Base-by-base conservation (phyloP, 2,329 filamentous ascomycete genomes). In the Apiospora kogelbergensis region DNA sequence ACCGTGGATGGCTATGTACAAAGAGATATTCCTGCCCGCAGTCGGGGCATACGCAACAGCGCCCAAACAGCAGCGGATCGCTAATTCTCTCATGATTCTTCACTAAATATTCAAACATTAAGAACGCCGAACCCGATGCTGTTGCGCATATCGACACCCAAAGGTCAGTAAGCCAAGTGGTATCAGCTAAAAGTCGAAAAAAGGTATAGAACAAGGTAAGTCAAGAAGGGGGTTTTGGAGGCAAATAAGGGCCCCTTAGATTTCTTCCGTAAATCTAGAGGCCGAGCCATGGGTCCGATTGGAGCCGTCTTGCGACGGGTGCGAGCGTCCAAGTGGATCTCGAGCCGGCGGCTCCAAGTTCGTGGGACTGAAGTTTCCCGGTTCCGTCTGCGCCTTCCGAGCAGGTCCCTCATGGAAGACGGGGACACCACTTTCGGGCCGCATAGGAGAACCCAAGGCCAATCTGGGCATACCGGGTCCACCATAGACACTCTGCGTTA, bases 331-430 rank as follows among this genome's bases (percentile, higher is more conserved):
- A 69, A 83, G 70, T 73, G 80, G 73, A 76, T 84, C 80, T 66
- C 71, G 68, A 33, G 44, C 69, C 63, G 76, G 73, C 41, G 77
- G 75, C 57, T 72, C 75, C 69, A 67, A 69, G 72, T 60, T 60
- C 10, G 78, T 73, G 15, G 77, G 75, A 33, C 79, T 74, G 68
- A 87, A 87, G 0, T 86, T 85, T 30, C 82, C 84, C 65, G 85
- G 82, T 69, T 88, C 85, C 69, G 87, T 86, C 20, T 91, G 81
- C 0, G 90, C 87, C 3, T 88, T 89, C 67, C 89, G 85, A 22
- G 86, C 89, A 20, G 90, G 90, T n/a, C 90, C 88, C n/a, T 88
- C 85, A 71, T 89, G 84, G 76, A 90, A 85, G 41, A 90, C 81
- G n/a, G 86, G 84, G 4, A 89, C 80, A 11, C 88, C 88, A 74